A percentile compares a stretch with the other conserved stretches of the same genome.
Evolutionary conservation across 2,329 filamentous ascomycete genomes (phyloP).

Genomic region (Cladosporium sp.): DNA sequence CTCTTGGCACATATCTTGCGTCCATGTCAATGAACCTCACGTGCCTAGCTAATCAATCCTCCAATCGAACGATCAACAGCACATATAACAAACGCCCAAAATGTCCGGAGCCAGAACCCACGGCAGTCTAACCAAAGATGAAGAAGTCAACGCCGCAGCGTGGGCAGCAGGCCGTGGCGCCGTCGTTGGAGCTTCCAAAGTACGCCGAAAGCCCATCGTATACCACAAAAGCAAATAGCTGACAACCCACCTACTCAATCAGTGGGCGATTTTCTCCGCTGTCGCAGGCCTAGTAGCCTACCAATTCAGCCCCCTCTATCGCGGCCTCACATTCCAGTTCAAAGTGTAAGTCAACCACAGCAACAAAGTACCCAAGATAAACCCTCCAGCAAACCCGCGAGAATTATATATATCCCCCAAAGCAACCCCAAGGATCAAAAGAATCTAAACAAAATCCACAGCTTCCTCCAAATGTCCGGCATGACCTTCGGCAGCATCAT

Average conservation of each 20-base stretch:
- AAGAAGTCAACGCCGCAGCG: conserved; percentile 68
- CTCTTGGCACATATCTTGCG: conserved; percentile 3
- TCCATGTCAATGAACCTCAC: background rate
- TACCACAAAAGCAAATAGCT: background rate
- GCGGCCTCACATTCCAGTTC: conserved; percentile 71
- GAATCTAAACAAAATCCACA: conserved; percentile 36
- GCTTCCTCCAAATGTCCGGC: conserved; percentile 80
- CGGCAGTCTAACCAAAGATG: conserved; percentile 59
- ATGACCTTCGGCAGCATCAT: conserved; percentile 80
- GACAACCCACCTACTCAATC: background rate
- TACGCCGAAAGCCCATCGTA: conserved; percentile 32
- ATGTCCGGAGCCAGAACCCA: conserved; percentile 35
- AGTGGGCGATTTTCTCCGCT: conserved; percentile 69
- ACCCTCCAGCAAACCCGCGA: too few species aligned
- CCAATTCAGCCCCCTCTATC: conserved; percentile 68
- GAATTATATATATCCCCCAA: too few species aligned
- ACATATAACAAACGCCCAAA: background rate
- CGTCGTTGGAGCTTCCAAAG: conserved; percentile 64
- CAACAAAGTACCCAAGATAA: background rate
- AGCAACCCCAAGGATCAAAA: background rate
- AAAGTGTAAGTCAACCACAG: conserved; percentile 62
- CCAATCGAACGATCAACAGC: background rate
- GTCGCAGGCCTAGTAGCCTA: conserved; percentile 64
- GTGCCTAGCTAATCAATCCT: background rate
- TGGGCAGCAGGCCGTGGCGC: conserved; percentile 72